Conservation (phyloP, 2,329 filamentous ascomycete species). For the Hypoxylon sp. region DNA sequence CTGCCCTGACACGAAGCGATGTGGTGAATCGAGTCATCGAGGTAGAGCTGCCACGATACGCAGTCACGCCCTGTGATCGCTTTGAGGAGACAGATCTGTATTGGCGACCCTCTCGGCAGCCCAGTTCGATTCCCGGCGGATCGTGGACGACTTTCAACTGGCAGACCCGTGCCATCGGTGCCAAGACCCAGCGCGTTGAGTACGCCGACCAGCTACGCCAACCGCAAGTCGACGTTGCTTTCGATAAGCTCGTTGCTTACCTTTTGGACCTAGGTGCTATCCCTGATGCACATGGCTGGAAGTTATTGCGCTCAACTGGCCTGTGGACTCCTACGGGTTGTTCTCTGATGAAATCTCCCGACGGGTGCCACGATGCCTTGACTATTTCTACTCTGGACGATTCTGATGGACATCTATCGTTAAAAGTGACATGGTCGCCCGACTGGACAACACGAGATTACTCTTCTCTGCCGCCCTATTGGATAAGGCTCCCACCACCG, state of each 20-base stretch:
- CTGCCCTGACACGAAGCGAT: constrained; percentile 68
- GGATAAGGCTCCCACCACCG: constrained; percentile 59
- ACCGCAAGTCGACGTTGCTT: constrained; percentile 61
- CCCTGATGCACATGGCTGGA: constrained; percentile 67
- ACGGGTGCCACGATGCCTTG: constrained; percentile 58
- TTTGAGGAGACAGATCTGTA: constrained; percentile 63
- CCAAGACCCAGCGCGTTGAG: constrained; percentile 69
- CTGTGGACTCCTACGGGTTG: constrained; percentile 69
- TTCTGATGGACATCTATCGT: constrained; percentile 66
- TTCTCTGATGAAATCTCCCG: constrained; percentile 62
- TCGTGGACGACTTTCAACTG: constrained; percentile 73
- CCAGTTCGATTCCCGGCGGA: constrained; percentile 65
- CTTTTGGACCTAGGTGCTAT: constrained; percentile 70
- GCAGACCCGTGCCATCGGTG: constrained; percentile 68
- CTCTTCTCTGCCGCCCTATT: constrained; percentile 65
- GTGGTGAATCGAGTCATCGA: constrained; percentile 73
- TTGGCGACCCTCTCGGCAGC: constrained; percentile 62
- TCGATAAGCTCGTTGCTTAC: constrained; percentile 69
- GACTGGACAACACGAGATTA: constrained; percentile 62
- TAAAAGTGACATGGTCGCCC: constrained; percentile 64
- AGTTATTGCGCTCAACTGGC: constrained; percentile 63
- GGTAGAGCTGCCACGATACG: constrained; percentile 71
- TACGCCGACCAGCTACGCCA: constrained; percentile 66
- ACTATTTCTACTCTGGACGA: constrained; percentile 65
- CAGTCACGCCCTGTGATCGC: constrained; percentile 67